These are phyloP conservation scores for Amylocystis lapponica DNA, from an alignment of 768 basidiomycete genomes.

Conservation along the genomic window DNA sequence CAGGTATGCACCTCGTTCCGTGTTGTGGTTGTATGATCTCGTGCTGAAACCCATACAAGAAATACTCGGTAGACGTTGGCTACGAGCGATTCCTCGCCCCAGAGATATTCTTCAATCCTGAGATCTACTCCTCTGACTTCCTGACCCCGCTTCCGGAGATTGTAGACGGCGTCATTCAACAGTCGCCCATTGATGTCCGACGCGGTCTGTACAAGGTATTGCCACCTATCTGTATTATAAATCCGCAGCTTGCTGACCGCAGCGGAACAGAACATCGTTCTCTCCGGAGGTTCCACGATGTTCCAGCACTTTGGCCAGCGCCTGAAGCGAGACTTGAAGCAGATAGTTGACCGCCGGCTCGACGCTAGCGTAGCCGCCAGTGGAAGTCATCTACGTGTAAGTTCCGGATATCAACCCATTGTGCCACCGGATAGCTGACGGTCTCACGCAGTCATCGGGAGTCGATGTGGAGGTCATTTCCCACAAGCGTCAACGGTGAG, in stretches of 20 bases:
- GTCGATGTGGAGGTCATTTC: slow-evolving; percentile 98
- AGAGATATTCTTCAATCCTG: slow-evolving; percentile 99
- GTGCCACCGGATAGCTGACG: neutral
- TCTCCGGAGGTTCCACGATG: slow-evolving; percentile 98
- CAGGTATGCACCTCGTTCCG: slow-evolving; percentile 46
- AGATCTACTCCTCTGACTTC: slow-evolving; percentile 97
- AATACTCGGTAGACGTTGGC: slow-evolving; percentile 92
- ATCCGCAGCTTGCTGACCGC: neutral
- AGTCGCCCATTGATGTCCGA: slow-evolving; percentile 94
- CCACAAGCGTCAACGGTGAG: slow-evolving; percentile 92
- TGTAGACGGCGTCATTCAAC: slow-evolving; percentile 92
- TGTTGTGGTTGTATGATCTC: neutral
- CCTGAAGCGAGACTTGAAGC: slow-evolving; percentile 92
- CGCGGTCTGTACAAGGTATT: slow-evolving; percentile 90
- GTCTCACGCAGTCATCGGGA: slow-evolving; percentile 69
- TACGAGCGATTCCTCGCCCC: slow-evolving; percentile 99
- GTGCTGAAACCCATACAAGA: slow-evolving; percentile 29
- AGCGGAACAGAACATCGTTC: slow-evolving; percentile 77
- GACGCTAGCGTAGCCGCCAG: slow-evolving; percentile 69
- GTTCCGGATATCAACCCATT: slow-evolving; percentile 12
- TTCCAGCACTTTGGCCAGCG: slow-evolving; percentile 98
- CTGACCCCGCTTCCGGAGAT: slow-evolving; percentile 93
- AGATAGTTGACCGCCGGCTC: slow-evolving; percentile 86
- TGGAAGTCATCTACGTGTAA: slow-evolving; percentile 71
- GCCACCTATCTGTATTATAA: neutral